Evolutionary conservation across 805 yeast species (phyloP).

Genomic region (Yarrowia bubula): DNA sequence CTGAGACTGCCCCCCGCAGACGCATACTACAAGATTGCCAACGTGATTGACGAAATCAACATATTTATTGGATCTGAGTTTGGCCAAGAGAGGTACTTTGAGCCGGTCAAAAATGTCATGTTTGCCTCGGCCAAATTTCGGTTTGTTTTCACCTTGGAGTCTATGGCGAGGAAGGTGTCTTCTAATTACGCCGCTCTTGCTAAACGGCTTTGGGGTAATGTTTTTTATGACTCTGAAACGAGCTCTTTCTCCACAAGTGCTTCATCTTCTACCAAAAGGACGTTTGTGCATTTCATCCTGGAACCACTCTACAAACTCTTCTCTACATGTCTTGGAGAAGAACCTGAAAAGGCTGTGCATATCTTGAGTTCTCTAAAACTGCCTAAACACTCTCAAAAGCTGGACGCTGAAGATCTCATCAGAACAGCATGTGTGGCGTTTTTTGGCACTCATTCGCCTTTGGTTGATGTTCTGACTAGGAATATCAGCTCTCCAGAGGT

Average conservation of each 20-base stretch:
- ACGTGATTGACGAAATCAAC: slow-evolving; percentile 64
- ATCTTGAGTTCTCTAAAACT: slow-evolving; percentile 44
- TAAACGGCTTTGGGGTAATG: slow-evolving; percentile 73
- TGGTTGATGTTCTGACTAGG: slow-evolving; percentile 48
- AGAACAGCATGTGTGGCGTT: slow-evolving; percentile 52
- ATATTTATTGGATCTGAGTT: slow-evolving; percentile 41
- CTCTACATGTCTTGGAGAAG: slow-evolving; percentile 6
- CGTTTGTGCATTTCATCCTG: slow-evolving; percentile 65
- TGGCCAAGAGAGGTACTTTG: slow-evolving; percentile 48
- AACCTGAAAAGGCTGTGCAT: slow-evolving; percentile 45
- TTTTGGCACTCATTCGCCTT: slow-evolving; percentile 52
- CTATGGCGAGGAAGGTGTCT: slow-evolving; percentile 52
- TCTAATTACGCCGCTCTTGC: slow-evolving; percentile 47
- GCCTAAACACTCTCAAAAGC: slow-evolving; percentile 34
- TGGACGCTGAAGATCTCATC: slow-evolving; percentile 61
- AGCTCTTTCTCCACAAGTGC: slow-evolving; percentile 47
- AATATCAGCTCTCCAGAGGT: slow-evolving; percentile 32
- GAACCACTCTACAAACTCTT: slow-evolving; percentile 36
- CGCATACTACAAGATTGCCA: slow-evolving; percentile 64
- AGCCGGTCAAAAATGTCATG: slow-evolving; percentile 53
- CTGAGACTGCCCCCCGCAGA: slow-evolving; percentile 71
- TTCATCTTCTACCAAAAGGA: slow-evolving; percentile 35
- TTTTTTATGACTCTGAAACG: slow-evolving; percentile 47
- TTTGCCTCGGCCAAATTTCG: slow-evolving; percentile 69
- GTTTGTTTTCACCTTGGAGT: slow-evolving; percentile 62